Conservation (phyloP, 2,329 filamentous ascomycete species). For the Paraphoma chrysanthemicola region DNA sequence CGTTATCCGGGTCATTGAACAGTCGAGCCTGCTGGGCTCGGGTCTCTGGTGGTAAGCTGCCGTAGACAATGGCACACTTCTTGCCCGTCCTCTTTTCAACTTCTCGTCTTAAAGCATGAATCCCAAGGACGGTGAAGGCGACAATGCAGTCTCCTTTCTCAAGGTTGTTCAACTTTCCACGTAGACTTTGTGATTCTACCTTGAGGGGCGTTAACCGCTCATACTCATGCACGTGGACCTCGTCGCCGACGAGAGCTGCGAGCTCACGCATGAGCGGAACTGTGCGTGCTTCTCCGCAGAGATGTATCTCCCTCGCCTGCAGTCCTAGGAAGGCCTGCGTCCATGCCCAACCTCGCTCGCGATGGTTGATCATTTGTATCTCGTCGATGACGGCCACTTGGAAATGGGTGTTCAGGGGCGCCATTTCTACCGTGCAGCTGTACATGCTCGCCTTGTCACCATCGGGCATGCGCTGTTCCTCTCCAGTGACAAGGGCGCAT, state of each 20-base stretch:
- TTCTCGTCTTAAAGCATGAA: constrained; percentile 79
- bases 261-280: constrained; percentile 80
- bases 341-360: constrained; percentile 89
- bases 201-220: constrained; percentile 80
- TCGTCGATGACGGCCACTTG: constrained; percentile 98
- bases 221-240: constrained; percentile 82
- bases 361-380: constrained; percentile 93
- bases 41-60: constrained; percentile 88
- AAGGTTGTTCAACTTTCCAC: constrained; percentile 71
- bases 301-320: constrained; percentile 85
- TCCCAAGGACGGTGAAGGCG: constrained; percentile 79
- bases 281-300: constrained; percentile 88
- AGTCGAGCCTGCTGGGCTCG: constrained; percentile 87
- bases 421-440: constrained; percentile 96
- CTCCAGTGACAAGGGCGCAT: constrained; percentile 87
- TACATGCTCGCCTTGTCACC: constrained; percentile 61
- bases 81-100: constrained; percentile 79
- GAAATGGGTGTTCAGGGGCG: constrained; percentile 64
- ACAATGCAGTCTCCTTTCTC: constrained; percentile 92
- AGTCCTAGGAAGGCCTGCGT: constrained; percentile 88
- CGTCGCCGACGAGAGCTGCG: constrained; percentile 80
- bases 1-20: constrained; percentile 94
- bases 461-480: constrained; percentile 77
- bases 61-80: constrained; percentile 92
- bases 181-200: constrained; percentile 68